Evolutionary conservation across 305 asterid genomes (phyloP).

Genomic region (Galium porrigens): DNA sequence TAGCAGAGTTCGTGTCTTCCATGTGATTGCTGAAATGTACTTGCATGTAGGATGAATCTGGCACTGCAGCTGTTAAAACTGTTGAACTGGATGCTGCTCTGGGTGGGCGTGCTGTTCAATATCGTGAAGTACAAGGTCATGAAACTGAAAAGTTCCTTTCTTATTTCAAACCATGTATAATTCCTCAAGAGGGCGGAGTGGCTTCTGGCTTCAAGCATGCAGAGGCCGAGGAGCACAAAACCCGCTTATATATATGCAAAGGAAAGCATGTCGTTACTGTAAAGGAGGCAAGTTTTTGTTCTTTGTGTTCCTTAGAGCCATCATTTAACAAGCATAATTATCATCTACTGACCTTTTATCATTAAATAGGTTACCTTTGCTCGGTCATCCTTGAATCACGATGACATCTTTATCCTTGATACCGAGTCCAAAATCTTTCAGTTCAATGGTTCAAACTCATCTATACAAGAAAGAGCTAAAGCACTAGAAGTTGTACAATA

Average conservation of each 20-base stretch:
- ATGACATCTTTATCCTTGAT: slow-evolving; percentile 79
- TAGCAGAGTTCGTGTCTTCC: neutral
- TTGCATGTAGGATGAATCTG: slow-evolving; percentile 77
- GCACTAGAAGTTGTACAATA: slow-evolving; percentile 98
- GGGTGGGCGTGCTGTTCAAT: slow-evolving; percentile 95
- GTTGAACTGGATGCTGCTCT: slow-evolving; percentile 84
- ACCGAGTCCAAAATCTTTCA: slow-evolving; percentile 78
- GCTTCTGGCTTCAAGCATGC: slow-evolving; percentile 84
- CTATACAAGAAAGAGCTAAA: slow-evolving; percentile 97
- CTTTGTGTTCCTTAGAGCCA: slow-evolving; percentile 14
- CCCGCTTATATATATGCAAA: slow-evolving; percentile 63
- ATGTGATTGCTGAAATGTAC: slow-evolving; percentile 12
- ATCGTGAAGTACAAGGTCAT: slow-evolving; percentile 91
- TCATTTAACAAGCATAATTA: slow-evolving; percentile 3
- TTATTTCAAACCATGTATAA: slow-evolving; percentile 93
- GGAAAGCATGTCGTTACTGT: slow-evolving; percentile 95
- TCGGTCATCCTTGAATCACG: slow-evolving; percentile 86
- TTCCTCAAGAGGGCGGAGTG: slow-evolving; percentile 89
- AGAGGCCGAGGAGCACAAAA: slow-evolving; percentile 63
- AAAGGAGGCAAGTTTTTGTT: slow-evolving; percentile 56
- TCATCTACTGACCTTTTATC: slow-evolving; percentile 5
- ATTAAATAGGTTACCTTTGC: slow-evolving; percentile 61
- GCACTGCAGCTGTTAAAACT: slow-evolving; percentile 81
- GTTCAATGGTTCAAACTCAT: slow-evolving; percentile 87
- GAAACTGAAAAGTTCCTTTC: slow-evolving; percentile 95